A percentile compares a stretch with the other conserved stretches of the same genome.
phyloP scores from a whole-genome alignment of 805 yeast species.

The Candida awuae region DNA sequence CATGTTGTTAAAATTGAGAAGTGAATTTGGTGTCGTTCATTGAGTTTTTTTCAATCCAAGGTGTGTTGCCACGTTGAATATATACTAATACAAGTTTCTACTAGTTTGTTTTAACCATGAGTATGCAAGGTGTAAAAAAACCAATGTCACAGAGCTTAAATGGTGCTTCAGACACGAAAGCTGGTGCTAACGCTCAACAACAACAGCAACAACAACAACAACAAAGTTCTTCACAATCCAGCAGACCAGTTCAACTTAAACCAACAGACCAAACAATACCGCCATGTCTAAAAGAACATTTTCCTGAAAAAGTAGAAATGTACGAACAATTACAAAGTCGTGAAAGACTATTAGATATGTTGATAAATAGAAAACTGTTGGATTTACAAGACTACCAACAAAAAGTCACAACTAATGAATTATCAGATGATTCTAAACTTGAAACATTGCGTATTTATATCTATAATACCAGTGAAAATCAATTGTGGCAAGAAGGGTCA shows the following conservation, averaged over 20 bases:
- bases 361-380: constrained; percentile 72
- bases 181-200: constrained; percentile 4
- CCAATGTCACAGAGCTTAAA: too few relatives aligned
- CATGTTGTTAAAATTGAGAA: too few relatives aligned
- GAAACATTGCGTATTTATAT: constrained; percentile 70
- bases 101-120: too few relatives aligned
- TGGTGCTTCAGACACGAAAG: constrained; percentile 6
- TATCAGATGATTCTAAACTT: constrained; percentile 34
- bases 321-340: constrained; percentile 68
- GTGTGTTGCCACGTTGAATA: too few relatives aligned
- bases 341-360: constrained; percentile 75
- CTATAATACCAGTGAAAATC: constrained; percentile 75
- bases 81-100: too few relatives aligned
- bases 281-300: constrained; percentile 21
- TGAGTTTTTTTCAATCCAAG: too few relatives aligned
- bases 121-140: constrained; percentile 6
- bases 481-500: constrained; percentile 65
- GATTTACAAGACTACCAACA: constrained; percentile 69
- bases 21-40: too few relatives aligned
- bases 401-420: constrained; percentile 22
- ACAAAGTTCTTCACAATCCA: constrained; percentile 11
- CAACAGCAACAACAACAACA: constrained; percentile 9
- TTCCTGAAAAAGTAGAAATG: constrained; percentile 47
- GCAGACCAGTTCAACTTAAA: constrained; percentile 24
- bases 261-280: constrained; percentile 32